Evolutionary conservation across 129 eudicot genomes (phyloP).

Genomic region (Artemisia annua): DNA sequence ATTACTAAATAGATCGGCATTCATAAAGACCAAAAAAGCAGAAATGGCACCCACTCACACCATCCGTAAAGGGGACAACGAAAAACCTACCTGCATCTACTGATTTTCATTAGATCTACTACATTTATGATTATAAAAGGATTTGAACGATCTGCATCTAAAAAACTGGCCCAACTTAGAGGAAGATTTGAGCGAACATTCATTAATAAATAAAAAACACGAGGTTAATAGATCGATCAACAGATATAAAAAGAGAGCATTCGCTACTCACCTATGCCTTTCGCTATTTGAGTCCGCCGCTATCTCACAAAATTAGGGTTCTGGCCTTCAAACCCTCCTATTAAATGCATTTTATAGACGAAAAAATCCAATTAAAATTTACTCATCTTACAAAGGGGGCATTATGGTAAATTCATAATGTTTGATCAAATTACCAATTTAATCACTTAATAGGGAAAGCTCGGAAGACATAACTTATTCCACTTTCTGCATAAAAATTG

Average conservation of each 20-base stretch:
- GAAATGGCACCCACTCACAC: background rate
- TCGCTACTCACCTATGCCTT: constrained; percentile 22
- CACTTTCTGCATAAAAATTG: background rate
- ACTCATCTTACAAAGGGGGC: constrained; percentile 7
- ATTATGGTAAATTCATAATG: constrained; percentile 28
- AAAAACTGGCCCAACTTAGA: constrained; percentile 11
- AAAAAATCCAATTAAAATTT: background rate
- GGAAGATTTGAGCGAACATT: background rate
- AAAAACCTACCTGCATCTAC: constrained; percentile 11
- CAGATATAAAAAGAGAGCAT: constrained; percentile 24
- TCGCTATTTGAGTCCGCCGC: constrained; percentile 22
- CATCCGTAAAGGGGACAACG: background rate
- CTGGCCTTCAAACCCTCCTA: background rate
- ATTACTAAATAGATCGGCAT: background rate
- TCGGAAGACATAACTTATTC: constrained; percentile 3
- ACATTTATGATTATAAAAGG: constrained; percentile 11
- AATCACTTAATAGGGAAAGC: constrained; percentile 15
- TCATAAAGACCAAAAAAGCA: constrained; percentile 12
- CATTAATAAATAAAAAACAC: constrained; percentile 14
- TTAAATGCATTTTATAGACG: constrained; percentile 33
- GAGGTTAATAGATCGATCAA: constrained; percentile 10
- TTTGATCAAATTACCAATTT: background rate
- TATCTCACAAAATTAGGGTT: constrained; percentile 24
- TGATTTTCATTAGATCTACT: background rate
- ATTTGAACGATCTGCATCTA: constrained; percentile 15